Base-by-base conservation (phyloP, 176 grass and related monocot genomes). In the bread wheat (Triticum aestivum) region DNA sequence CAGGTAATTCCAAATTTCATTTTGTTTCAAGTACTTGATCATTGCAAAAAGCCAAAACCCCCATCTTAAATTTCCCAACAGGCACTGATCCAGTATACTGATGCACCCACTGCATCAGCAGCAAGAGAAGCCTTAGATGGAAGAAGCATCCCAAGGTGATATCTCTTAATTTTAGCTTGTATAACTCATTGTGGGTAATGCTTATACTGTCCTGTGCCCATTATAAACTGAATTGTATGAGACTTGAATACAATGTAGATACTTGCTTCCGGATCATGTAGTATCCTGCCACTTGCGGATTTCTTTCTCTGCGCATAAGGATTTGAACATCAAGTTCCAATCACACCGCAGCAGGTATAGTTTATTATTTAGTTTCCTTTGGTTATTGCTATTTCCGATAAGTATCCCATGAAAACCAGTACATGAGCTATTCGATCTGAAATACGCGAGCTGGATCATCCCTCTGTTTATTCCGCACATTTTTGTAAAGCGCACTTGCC, bases 281-380 rank as follows among this genome's bases (percentile, higher is more conserved):
- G 80, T 87, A n/a, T 92, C 89, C 39, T 99, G 97, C 45, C 86
- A 85, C 78, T 64, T 99, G 88, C 79, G 92, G 35, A 99, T 99
- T 84, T 92, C 93, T 42, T 99, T 94, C 83, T 99, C 94, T 89
- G 94, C 94, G 10, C 94, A 99, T 88, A 88, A 89, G 38, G 97
- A 99, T 92, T 84, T 99, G 67, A 99, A 96, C 56, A 96, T 99
- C 77, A 99, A 94, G 87, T 99, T 99, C 49, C 97, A 99, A 87
- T 96, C 94, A 75, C 92, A 96, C 75, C 92, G 97, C 39, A 99
- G 94, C 90, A 96, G 97, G 97, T 94, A 91, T 69, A 44, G 9
- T 61, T 58, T 52, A 66, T 61, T 39, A 11, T 84, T 74, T 75
- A 14, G 61, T 73, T 58, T 18, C 32, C 26, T 24, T 52, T 84